Conservation (phyloP, 805 yeast species). For the Wickerhamiella australiensis region DNA sequence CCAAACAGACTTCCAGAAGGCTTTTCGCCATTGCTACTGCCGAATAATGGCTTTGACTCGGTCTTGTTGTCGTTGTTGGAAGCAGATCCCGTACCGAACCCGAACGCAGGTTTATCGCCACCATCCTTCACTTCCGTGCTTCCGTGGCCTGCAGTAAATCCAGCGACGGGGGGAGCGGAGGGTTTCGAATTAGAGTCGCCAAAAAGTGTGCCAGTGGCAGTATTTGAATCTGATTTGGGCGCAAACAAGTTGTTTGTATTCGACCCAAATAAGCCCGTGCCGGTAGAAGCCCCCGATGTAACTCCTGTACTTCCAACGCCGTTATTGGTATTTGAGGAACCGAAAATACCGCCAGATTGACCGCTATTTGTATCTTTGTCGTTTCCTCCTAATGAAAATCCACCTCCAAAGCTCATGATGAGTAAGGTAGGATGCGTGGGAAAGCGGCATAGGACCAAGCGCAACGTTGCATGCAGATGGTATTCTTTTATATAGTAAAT, state of each 20-base stretch:
- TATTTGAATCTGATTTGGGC: background rate
- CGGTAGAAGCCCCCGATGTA: constrained; percentile 7
- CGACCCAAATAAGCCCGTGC: constrained; percentile 14
- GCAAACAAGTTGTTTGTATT: background rate
- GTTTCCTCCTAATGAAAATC: constrained; percentile 8
- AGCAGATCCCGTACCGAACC: background rate
- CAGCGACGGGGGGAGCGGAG: constrained; percentile 1
- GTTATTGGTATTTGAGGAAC: constrained; percentile 4
- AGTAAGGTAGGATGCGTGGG: too few relatives aligned
- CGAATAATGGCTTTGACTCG: background rate
- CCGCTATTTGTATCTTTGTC: background rate
- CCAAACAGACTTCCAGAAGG: constrained; percentile 16
- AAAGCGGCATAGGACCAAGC: too few relatives aligned
- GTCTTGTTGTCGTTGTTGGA: background rate
- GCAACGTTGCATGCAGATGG: too few relatives aligned
- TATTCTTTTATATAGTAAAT: too few relatives aligned
- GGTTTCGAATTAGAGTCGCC: constrained; percentile 1
- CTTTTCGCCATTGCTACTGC: too few relatives aligned
- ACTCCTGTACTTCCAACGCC: constrained; percentile 14
- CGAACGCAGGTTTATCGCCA: constrained; percentile 4
- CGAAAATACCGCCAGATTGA: background rate
- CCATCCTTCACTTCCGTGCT: constrained; percentile 7
- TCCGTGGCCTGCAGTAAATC: background rate
- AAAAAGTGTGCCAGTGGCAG: background rate
- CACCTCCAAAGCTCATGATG: constrained; percentile 3